A percentile compares a stretch with the other conserved stretches of the same genome.
Conservation (phyloP, 805 yeast species). For the Yarrowia divulgata region DNA sequence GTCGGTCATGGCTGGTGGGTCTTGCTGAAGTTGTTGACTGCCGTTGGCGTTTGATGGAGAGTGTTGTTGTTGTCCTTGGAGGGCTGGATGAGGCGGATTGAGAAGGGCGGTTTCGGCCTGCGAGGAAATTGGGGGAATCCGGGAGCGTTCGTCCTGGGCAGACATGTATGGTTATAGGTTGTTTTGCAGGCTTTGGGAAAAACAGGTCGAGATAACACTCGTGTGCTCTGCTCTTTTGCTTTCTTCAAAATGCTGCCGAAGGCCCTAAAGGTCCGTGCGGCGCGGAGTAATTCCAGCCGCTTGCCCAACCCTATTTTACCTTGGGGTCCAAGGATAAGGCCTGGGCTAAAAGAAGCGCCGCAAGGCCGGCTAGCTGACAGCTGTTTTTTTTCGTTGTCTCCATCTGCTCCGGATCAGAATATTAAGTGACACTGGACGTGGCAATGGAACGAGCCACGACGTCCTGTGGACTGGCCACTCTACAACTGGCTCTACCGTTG, state of each 20-base stretch:
- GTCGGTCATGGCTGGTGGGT: conserved; percentile 6
- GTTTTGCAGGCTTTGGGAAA: background rate
- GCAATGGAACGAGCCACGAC: too few relatives aligned
- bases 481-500: too few relatives aligned
- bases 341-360: conserved; percentile 29
- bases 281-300: conserved; percentile 40
- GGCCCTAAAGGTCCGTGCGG: conserved; percentile 37
- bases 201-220: background rate
- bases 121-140: background rate
- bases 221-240: conserved; percentile 21
- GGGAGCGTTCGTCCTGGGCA: conserved; percentile 7
- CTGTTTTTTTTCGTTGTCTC: too few relatives aligned
- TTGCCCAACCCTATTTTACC: conserved; percentile 23
- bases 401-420: too few relatives aligned
- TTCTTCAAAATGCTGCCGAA: conserved; percentile 23
- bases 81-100: background rate
- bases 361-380: conserved; percentile 10
- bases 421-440: too few relatives aligned
- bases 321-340: conserved; percentile 14
- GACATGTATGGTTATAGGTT: conserved; percentile 7
- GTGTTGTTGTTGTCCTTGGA: background rate
- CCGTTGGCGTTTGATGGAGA: background rate
- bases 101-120: conserved; percentile 1
- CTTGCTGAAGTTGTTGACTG: background rate
- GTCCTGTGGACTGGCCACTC: too few relatives aligned